Conservation (phyloP, 1,139 yeast genomes). For the Sugiyamaella pinicola region DNA sequence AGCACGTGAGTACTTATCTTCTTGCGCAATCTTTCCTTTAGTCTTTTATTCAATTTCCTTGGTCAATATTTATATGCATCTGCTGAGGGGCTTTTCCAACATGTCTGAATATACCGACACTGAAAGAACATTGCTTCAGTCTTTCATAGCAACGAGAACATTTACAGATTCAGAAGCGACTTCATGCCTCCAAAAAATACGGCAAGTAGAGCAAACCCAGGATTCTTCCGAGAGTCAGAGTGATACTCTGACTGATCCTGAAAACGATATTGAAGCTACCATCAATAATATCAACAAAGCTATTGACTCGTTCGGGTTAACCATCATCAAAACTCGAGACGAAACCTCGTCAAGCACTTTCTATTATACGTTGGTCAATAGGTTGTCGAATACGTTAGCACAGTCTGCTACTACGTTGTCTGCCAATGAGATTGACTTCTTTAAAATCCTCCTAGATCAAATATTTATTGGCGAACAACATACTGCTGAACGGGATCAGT, state of each 20-base stretch:
- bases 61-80: neutral
- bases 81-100: neutral
- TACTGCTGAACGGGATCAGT: conserved; percentile 21
- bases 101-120: conserved; percentile 9
- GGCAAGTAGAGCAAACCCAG: conserved; percentile 2
- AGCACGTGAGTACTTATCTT: no score
- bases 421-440: conserved; percentile 30
- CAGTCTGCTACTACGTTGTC: conserved; percentile 29
- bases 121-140: conserved; percentile 18
- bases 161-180: conserved; percentile 18
- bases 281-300: conserved; percentile 20
- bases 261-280: conserved; percentile 8
- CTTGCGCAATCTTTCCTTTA: no score
- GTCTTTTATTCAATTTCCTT: neutral
- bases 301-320: conserved; percentile 31
- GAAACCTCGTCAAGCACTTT: conserved; percentile 21
- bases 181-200: conserved; percentile 11
- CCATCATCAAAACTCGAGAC: conserved; percentile 27
- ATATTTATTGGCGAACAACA: conserved; percentile 27
- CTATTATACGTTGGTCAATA: conserved; percentile 27
- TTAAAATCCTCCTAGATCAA: conserved; percentile 28
- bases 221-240: neutral
- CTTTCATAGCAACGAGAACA: conserved; percentile 21
- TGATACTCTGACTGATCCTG: no score
- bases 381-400: conserved; percentile 20